Conservation (phyloP, 176 grass and related monocot species). For the Carex myosuroides region DNA sequence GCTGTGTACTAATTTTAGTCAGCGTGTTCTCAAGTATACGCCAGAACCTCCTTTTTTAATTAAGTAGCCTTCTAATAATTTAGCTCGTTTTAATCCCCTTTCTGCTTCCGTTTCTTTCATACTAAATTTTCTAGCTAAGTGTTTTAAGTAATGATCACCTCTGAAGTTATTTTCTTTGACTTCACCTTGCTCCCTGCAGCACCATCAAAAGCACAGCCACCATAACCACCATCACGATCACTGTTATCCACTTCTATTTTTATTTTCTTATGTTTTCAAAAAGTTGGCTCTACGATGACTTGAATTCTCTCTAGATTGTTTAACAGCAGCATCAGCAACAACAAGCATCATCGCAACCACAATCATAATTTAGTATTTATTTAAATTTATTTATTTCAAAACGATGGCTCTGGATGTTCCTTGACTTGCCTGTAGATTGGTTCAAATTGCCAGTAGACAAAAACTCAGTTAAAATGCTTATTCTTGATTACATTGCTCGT, state of each 20-base stretch:
- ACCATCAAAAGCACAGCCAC: not conserved
- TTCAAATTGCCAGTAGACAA: not conserved
- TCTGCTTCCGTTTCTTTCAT: not conserved
- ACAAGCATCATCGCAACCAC: not conserved
- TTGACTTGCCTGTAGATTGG: conserved; percentile 5
- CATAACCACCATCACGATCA: not conserved
- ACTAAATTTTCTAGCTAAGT: not conserved
- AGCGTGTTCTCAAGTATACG: not conserved
- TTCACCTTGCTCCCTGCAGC: not conserved
- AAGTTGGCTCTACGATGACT: not conserved
- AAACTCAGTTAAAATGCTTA: not conserved
- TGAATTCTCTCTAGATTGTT: not conserved
- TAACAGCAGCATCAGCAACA: not conserved
- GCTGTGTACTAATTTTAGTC: not conserved
- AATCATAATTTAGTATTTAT: not conserved
- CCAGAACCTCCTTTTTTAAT: too few species aligned
- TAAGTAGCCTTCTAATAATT: not conserved
- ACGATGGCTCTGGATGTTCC: not conserved
- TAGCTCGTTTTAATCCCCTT: not conserved
- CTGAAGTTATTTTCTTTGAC: not conserved
- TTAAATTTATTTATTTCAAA: not conserved
- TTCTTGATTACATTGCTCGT: not conserved
- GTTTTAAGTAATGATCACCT: not conserved
- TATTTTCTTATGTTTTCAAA: not conserved
- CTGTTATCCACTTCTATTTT: not conserved